phyloP scores from a whole-genome alignment of 495 filamentous ascomycete species.

The Hypoxylon trugodes region DNA sequence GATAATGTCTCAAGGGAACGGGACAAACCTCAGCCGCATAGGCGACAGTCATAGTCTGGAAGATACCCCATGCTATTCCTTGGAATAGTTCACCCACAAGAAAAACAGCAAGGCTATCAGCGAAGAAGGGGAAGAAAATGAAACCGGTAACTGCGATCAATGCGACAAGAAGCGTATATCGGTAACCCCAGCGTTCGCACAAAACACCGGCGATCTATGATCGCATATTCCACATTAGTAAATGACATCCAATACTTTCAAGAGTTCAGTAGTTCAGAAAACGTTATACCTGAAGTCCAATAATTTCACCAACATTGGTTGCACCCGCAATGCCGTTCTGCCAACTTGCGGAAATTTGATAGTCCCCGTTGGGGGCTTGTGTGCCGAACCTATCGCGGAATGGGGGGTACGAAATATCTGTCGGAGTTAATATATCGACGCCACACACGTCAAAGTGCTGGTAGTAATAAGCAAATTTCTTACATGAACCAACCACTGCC shows the following conservation, averaged over 20 bases:
- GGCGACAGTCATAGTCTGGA: constrained; percentile 60
- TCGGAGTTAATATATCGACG: not conserved
- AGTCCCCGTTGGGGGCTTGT: constrained; percentile 37
- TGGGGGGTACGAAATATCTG: constrained; percentile 41
- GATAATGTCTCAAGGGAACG: constrained; percentile 65
- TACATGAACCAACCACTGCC: constrained; percentile 43
- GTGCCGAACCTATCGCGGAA: constrained; percentile 42
- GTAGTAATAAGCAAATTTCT: constrained; percentile 11
- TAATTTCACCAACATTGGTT: constrained; percentile 53
- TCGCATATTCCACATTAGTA: constrained; percentile 44
- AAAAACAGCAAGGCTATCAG: constrained; percentile 66
- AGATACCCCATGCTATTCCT: constrained; percentile 76
- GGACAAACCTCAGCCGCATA: constrained; percentile 69
- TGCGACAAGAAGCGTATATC: constrained; percentile 50
- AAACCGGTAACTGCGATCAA: constrained; percentile 56
- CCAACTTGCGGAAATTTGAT: constrained; percentile 48
- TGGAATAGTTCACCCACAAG: constrained; percentile 73
- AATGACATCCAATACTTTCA: too few relatives aligned
- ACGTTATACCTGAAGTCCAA: constrained; percentile 47
- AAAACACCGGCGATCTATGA: constrained; percentile 43
- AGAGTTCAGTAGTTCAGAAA: not conserved
- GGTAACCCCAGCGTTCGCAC: constrained; percentile 44
- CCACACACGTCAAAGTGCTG: not conserved
- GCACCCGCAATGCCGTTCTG: constrained; percentile 50
- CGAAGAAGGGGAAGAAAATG: constrained; percentile 69